Evolutionary conservation across 768 basidiomycete genomes (phyloP).

Genomic region (Dentipellis sp.): DNA sequence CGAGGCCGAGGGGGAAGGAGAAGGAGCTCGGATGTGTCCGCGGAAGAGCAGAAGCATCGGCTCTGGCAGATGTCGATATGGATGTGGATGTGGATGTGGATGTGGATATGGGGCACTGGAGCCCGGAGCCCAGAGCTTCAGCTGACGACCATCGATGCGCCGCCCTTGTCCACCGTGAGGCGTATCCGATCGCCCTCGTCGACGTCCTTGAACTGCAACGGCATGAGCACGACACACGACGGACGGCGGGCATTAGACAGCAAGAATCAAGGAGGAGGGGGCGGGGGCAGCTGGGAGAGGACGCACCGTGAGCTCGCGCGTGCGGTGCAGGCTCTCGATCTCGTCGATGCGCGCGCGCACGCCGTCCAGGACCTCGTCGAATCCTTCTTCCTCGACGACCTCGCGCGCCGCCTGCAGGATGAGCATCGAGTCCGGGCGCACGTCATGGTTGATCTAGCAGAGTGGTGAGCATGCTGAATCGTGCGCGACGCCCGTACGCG

Average conservation of each 20-base stretch:
- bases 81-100: no score
- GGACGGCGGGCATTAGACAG: neutral
- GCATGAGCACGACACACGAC: neutral
- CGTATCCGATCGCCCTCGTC: slow-evolving; percentile 29
- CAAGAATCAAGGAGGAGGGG: neutral
- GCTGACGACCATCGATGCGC: slow-evolving; percentile 25
- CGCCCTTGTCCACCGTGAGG: slow-evolving; percentile 51
- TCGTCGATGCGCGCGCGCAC: slow-evolving; percentile 75
- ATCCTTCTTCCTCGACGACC: slow-evolving; percentile 66
- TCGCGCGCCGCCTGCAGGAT: slow-evolving; percentile 64
- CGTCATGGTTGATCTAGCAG: slow-evolving; percentile 58
- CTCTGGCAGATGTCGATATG: no score
- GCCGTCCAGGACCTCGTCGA: slow-evolving; percentile 65
- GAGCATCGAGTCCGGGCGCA: slow-evolving; percentile 74
- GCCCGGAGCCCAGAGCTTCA: neutral
- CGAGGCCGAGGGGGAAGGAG: no score
- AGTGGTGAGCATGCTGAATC: neutral
- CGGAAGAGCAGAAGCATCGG: no score
- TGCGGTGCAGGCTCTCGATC: slow-evolving; percentile 79
- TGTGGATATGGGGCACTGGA: no score
- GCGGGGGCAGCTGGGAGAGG: neutral
- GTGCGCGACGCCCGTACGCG: neutral
- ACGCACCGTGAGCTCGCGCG: slow-evolving; percentile 60
- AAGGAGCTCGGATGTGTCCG: no score
- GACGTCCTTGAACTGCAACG: slow-evolving; percentile 36